Evolutionary conservation across 169 alveolate genomes (phyloP).

Genomic region (Cystoisospora suis): DNA sequence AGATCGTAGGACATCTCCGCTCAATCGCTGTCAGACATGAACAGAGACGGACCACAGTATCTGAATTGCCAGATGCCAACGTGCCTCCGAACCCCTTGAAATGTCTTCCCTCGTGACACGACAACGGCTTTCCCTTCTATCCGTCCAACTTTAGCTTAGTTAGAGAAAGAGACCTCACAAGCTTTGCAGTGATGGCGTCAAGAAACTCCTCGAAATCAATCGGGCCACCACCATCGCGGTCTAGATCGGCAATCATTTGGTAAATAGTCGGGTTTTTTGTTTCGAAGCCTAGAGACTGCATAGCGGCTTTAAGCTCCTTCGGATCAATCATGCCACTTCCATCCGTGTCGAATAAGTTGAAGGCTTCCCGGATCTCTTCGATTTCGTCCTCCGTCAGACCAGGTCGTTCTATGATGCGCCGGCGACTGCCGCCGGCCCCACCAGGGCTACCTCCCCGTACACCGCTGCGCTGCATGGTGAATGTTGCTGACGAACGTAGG

Average conservation of each 20-base stretch:
- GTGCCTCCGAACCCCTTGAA: too few species aligned
- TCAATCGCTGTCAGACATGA: too few species aligned
- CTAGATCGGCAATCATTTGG: constrained; percentile 98
- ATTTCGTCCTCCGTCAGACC: constrained; percentile 91
- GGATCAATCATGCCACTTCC: constrained; percentile 99
- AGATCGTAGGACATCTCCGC: too few species aligned
- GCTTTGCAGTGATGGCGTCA: constrained; percentile 96
- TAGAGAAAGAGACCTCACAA: constrained; percentile 66
- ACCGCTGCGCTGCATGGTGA: constrained; percentile 48
- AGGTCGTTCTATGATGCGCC: constrained; percentile 64
- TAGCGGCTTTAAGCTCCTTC: constrained; percentile 98
- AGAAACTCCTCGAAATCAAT: constrained; percentile 97
- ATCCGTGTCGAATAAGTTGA: constrained; percentile 98
- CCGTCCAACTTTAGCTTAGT: not conserved
- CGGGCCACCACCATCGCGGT: constrained; percentile 94
- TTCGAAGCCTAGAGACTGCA: constrained; percentile 99
- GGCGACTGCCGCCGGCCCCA: constrained; percentile 37
- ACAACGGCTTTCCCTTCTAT: not conserved
- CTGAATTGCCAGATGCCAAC: too few species aligned
- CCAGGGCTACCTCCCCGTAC: constrained; percentile 39
- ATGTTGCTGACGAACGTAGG: not conserved
- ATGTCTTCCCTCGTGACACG: too few species aligned
- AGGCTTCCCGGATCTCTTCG: constrained; percentile 98
- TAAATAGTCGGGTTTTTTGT: constrained; percentile 97
- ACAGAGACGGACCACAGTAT: too few species aligned